Base-by-base conservation (phyloP, 208 protist genomes). In the Herpetomonas tarakana region DNA sequence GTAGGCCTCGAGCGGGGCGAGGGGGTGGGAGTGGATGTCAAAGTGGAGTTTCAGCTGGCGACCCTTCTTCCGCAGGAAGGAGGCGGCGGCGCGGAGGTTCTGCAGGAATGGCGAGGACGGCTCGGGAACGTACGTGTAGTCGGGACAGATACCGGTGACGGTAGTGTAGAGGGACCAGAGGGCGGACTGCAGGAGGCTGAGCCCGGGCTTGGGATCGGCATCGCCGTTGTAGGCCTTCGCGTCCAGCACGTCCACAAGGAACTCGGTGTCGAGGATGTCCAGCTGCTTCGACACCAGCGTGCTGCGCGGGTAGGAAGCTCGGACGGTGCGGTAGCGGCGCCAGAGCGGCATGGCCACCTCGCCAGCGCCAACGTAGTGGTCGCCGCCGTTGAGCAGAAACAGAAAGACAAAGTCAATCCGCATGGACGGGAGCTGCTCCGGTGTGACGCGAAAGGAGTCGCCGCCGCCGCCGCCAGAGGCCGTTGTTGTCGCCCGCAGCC, bases 381-480 rank as follows among this genome's bases (percentile, higher is more conserved):
- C 88, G 26, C 88, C 88, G 30, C 88, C 88, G 67, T 94, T 94
- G 49, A 94, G 75, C 12, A 92, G 68, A 69, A 94, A 94, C 0
- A 94, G 68, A 52, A 88, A 94, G 4, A 86, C 77, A 55, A 94
- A 91, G 61, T 94, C 88, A 25, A 94, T 74, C 6, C 88, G 88
- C 45, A 91, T 73, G 1, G 83, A 90, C 0, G 83, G 77, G 28
- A 94, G 80, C 49, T 84, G 62, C 59, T 66, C 45, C 39, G 71
- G 59, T 14, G 66, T 61, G 21, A 88, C 50, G 12, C 64, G 63
- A 28, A 74, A 74, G 4, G 69, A 29, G 38, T 80, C 79, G 21
- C 71, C 76, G 2, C 30, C 51, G 28, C 16, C 53, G 21, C 30
- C 25, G 31, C 16, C 24, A 49, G 57, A 60, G 6, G 65, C 70